Base-by-base conservation (phyloP, 116 monocot genomes). In the Phalaenopsis hybrid region DNA sequence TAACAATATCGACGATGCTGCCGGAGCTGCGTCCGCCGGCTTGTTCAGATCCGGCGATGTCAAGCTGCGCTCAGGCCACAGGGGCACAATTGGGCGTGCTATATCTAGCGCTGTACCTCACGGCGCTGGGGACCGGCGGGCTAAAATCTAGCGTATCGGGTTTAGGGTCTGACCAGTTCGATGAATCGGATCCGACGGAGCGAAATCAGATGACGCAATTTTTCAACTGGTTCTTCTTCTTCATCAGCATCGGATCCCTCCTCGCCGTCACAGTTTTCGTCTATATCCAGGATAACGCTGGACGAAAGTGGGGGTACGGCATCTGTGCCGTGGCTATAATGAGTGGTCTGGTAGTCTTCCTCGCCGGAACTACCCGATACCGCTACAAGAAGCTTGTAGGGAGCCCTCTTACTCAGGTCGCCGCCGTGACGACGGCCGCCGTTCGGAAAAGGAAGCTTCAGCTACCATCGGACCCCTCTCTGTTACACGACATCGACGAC, bases 221-320 rank as follows among this genome's bases (percentile, higher is more conserved):
- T 88, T 94, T 96, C 90, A 94, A 79, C 81, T 94, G 92, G 92
- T 96, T 96, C 91, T 94, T 92, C 94, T 96, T 96, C 88, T 90
- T 94, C 94, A 94, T 96, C 78, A 94, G 88, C 83, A 80, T 94
- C 69, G 96, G 96, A 25, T 88, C 96, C 5, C 91, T 96, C 20
- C 34, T 96, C 43, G 94, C 96, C 61, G 96, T 94, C 12, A 96
- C 96, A 0, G 91, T 94, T 55, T 83, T 96, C 31, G 94, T 96
- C 67, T 96, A 96, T 85, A 75, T 96, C n/a, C 94, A 96, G 77
- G 96, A 96, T 84, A 84, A 94, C 88, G 55, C 92, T 13, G 92
- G 96, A 0, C 50, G 96, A 52, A 67, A 79, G 23, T 92, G 91
- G 94, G 96, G 96, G 1, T 96, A 96, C 85, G 92, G 94, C 43